Evolutionary conservation across 129 eudicot species (phyloP), one percentile per base, ranked within the genome.

Genomic region (Ambrosia artemisiifolia): DNA sequence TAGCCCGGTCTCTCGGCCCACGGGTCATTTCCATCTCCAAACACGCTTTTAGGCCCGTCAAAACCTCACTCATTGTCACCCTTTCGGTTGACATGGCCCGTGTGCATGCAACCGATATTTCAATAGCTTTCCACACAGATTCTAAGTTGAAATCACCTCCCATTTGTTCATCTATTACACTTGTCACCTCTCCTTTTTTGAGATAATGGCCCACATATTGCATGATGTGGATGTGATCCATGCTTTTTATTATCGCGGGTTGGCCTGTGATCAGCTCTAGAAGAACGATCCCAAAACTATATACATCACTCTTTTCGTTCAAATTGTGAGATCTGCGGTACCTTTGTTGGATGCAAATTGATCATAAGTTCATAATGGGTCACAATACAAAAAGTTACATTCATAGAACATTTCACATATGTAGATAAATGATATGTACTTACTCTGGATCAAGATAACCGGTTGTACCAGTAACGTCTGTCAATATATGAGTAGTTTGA

Each of bases 391-490:
- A 60, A 48, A n/a, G n/a, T n/a, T 48, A 64, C 38, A 5, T 38
- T 3, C 48, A 9, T 50, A 12, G 10, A 33, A 8, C 48, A 11
- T 19, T 18, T 6, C 7, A 55, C 18, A 4, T 1, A 55, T n/a
- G 43, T 7, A 51, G 59, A 8, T 55, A 5, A 71, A 6, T 51
- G 34, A 7, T 2, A 49, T 38, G 5, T 28, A 72, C 82, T 48
- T 78, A 82, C 86, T 82, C 86, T 18, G 86, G 86, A 47, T 82
- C 86, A 53, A 82, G 79, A 68, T 82, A 82, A 7, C 86, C 86
- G 0, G 64, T 16, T 19, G 86, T 82, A 16, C 86, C 86, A 30
- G 50, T 51, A 65, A 82, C 82, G 7, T 54, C 42, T 4, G 76
- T 67, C 20, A 69, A 42, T 6, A 77, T 50, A 54, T 59, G 72